Conservation (phyloP, 2,329 filamentous ascomycete species). For the Fusarium aywerte region DNA sequence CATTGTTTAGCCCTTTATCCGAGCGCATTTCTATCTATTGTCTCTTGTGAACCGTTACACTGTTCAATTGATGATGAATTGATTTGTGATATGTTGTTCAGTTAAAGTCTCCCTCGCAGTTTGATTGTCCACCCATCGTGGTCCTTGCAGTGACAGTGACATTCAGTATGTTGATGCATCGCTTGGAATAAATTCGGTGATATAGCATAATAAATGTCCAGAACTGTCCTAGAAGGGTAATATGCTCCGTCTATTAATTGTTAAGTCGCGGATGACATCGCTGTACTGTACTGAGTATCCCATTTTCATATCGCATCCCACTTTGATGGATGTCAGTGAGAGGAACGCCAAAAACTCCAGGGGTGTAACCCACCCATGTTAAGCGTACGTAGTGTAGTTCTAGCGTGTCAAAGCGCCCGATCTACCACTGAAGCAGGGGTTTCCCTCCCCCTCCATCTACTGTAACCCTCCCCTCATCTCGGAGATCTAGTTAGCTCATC, state of each 20-base stretch:
- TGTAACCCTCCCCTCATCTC: neutral
- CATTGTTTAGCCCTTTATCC: neutral
- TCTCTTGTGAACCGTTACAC: neutral
- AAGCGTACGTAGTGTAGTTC: too few relatives aligned
- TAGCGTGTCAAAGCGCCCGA: conserved; percentile 37
- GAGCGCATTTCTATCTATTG: conserved; percentile 14
- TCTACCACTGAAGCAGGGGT: conserved; percentile 26
- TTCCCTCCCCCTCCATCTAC: conserved; percentile 1
- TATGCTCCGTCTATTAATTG: neutral
- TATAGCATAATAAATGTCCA: neutral
- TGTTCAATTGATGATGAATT: neutral
- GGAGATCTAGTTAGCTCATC: too few relatives aligned
- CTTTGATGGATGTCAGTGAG: too few relatives aligned
- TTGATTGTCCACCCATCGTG: neutral
- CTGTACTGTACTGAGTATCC: neutral
- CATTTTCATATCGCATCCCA: neutral
- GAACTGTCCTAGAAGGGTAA: neutral
- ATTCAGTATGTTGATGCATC: neutral
- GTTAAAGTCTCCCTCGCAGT: neutral
- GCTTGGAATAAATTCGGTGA: neutral
- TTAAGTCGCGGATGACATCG: too few relatives aligned
- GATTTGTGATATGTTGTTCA: neutral
- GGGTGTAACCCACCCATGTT: neutral
- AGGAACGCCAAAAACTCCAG: neutral
- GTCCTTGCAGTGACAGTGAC: neutral